Conservation (phyloP, 2,329 filamentous ascomycete genomes). For the Colletotrichum destructivum region DNA sequence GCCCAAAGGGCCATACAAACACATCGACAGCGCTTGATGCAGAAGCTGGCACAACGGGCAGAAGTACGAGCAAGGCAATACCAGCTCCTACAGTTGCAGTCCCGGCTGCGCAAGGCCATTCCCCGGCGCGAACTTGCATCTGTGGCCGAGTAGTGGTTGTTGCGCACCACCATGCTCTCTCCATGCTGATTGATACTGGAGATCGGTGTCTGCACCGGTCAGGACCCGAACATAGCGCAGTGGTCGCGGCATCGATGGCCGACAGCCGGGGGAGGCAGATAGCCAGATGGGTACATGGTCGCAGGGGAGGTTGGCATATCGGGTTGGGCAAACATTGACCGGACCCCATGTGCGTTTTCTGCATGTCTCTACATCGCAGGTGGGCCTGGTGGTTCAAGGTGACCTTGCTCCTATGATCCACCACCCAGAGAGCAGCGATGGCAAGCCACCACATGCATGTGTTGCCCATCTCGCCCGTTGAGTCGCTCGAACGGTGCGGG, state of each 20-base stretch:
- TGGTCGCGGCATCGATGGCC: slow-evolving; percentile 30
- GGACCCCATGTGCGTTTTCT: slow-evolving; percentile 32
- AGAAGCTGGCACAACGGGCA: slow-evolving; percentile 21
- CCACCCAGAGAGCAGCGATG: slow-evolving; percentile 37
- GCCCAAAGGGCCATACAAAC: slow-evolving; percentile 23
- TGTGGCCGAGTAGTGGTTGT: slow-evolving; percentile 12
- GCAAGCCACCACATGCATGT: slow-evolving; percentile 45
- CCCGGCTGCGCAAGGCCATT: slow-evolving; percentile 14
- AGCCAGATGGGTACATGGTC: slow-evolving; percentile 13
- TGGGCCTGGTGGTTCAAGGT: slow-evolving; percentile 43
- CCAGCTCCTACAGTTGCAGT: slow-evolving; percentile 24
- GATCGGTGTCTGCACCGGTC: slow-evolving; percentile 29
- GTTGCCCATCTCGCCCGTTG: slow-evolving; percentile 51
- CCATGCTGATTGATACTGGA: slow-evolving; percentile 23
- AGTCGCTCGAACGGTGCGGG: slow-evolving; percentile 49
- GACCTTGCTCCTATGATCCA: slow-evolving; percentile 25
- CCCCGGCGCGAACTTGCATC: slow-evolving; percentile 26
- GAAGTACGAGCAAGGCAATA: slow-evolving; percentile 20
- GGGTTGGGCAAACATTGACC: slow-evolving; percentile 29
- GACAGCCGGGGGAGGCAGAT: slow-evolving; percentile 34
- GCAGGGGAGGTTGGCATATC: slow-evolving; percentile 35
- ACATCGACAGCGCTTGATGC: slow-evolving; percentile 21
- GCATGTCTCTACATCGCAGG: slow-evolving; percentile 44
- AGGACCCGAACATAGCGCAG: slow-evolving; percentile 16
- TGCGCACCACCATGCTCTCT: slow-evolving; percentile 4